Conservation (phyloP, 2,329 filamentous ascomycete genomes). For the Stemphylium beticola region DNA sequence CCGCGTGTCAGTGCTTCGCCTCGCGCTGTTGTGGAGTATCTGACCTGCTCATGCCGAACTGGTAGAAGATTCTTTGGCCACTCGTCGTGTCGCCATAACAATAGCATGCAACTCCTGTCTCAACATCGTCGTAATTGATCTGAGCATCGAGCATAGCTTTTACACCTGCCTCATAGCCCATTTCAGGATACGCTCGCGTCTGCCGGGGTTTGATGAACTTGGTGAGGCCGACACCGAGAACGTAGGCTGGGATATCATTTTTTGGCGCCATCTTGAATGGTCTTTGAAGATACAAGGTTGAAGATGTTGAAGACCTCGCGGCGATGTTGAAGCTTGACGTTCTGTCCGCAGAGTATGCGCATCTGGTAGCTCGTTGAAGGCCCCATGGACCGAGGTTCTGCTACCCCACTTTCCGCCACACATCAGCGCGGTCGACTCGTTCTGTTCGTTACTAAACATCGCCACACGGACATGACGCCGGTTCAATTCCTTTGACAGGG, state of each 20-base stretch:
- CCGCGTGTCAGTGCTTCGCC: conserved; percentile 37
- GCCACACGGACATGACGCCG: not conserved
- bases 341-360: not conserved
- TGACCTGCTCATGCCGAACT: conserved; percentile 85
- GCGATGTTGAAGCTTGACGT: not conserved
- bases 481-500: not conserved
- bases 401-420: conserved; percentile 16
- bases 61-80: conserved; percentile 95
- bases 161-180: conserved; percentile 88
- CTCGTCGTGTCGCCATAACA: conserved; percentile 95
- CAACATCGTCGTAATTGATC: conserved; percentile 94
- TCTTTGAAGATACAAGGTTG: not conserved
- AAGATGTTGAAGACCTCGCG: too few species aligned
- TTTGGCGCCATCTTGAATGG: conserved; percentile 31
- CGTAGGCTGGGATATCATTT: conserved; percentile 66
- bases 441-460: conserved; percentile 1
- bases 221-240: conserved; percentile 96
- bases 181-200: conserved; percentile 89
- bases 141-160: conserved; percentile 83
- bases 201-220: conserved; percentile 97
- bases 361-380: not conserved
- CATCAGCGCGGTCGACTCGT: conserved; percentile 7
- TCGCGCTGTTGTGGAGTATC: not conserved
- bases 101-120: conserved; percentile 92
- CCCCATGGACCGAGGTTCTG: conserved; percentile 18